phyloP scores from a whole-genome alignment of 306 rosid species.

The Castanea sativa region DNA sequence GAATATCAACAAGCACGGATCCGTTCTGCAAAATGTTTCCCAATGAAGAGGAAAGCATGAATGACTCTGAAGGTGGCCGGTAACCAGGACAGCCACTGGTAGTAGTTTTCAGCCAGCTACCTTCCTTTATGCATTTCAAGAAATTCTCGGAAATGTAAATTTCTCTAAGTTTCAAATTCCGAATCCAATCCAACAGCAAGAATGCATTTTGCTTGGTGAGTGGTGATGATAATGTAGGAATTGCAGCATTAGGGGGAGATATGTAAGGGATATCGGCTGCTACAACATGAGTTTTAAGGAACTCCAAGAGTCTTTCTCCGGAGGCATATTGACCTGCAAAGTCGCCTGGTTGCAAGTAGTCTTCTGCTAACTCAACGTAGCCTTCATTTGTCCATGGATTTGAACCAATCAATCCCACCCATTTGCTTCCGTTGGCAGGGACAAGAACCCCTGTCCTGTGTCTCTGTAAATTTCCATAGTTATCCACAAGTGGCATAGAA shows the following conservation, averaged over 20 bases:
- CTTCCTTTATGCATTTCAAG: conserved; percentile 50
- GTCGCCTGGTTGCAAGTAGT: conserved; percentile 23
- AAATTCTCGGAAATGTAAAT: conserved; percentile 32
- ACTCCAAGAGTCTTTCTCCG: conserved; percentile 19
- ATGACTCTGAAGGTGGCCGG: conserved; percentile 63
- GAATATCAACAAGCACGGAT: conserved; percentile 63
- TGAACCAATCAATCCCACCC: conserved; percentile 57
- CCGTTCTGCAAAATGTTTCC: conserved; percentile 52
- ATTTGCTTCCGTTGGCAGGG: conserved; percentile 68
- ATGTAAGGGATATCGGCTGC: conserved; percentile 66
- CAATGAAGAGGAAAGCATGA: conserved; percentile 44
- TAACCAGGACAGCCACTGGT: conserved; percentile 27
- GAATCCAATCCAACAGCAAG: conserved; percentile 70
- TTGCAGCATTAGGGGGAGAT: conserved; percentile 50
- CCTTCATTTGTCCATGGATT: conserved; percentile 58
- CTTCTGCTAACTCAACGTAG: conserved; percentile 54
- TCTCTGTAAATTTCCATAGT: conserved; percentile 25
- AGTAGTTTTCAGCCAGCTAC: conserved; percentile 61
- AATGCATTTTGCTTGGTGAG: conserved; percentile 55
- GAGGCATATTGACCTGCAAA: conserved; percentile 38
- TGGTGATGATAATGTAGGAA: conserved; percentile 45
- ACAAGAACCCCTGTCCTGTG: conserved; percentile 35
- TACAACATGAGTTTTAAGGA: conserved; percentile 35
- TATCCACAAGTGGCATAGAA: conserved; percentile 62
- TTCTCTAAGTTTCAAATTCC: conserved; percentile 2